These are phyloP conservation scores for Agrocybe praecox DNA, from an alignment of 768 basidiomycete genomes.

Conservation along the genomic window DNA sequence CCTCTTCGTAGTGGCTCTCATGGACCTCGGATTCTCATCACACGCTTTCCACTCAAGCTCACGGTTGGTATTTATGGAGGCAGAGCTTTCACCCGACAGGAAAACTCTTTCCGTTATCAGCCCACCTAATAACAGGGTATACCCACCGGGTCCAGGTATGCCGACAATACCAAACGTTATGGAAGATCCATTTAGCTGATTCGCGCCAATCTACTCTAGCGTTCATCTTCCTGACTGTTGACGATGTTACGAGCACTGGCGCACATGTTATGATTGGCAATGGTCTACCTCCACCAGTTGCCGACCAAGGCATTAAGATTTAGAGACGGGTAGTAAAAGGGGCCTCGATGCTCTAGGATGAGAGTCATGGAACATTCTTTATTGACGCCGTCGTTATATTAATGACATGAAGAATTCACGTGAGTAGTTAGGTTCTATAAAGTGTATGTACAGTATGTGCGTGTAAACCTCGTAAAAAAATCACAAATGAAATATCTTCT, in stretches of 20 bases:
- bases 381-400: too few species aligned
- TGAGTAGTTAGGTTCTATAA: too few species aligned
- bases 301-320: slow-evolving; percentile 27
- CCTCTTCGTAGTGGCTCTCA: slow-evolving; percentile 32
- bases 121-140: slow-evolving; percentile 37
- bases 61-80: slow-evolving; percentile 37
- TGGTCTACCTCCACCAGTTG: slow-evolving; percentile 39
- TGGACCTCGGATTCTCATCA: slow-evolving; percentile 44
- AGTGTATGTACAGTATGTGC: too few species aligned
- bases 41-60: slow-evolving; percentile 44
- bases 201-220: slow-evolving; percentile 18
- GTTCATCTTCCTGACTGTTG: slow-evolving; percentile 31
- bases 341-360: background rate
- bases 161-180: background rate
- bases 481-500: too few species aligned
- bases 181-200: background rate
- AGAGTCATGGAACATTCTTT: background rate
- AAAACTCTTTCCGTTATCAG: slow-evolving; percentile 34
- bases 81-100: slow-evolving; percentile 30
- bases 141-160: slow-evolving; percentile 42
- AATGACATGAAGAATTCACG: too few species aligned
- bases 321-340: too few species aligned
- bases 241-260: slow-evolving; percentile 38
- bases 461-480: too few species aligned
- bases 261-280: slow-evolving; percentile 41